Evolutionary conservation across 768 basidiomycete genomes (phyloP), one percentile per base, ranked within the genome.

Genomic region (Termitomyces sp.): DNA sequence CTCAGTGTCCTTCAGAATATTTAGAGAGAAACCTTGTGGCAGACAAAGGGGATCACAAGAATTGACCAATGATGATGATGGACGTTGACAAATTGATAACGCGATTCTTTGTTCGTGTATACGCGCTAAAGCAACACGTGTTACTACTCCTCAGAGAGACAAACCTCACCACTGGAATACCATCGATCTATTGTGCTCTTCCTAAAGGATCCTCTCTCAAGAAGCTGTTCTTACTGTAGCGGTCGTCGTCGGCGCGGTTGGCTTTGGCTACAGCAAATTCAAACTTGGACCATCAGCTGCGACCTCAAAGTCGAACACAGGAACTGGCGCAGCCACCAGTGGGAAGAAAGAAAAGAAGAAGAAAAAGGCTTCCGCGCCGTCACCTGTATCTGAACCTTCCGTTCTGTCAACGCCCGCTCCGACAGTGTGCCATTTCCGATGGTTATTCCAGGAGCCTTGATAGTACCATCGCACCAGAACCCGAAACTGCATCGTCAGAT

Each of bases 381-480:
- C 47, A 23, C 7, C 59, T 23, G n/a, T n/a, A 16, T 13, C 62
- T 23, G 28, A 40, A 8, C 14, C 49, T 28, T 41, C 44, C 23
- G 18, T 52, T 46, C 52, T 54, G 38, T 23, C 61, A 18, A 33
- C 64, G 54, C 57, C 54, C 10, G 16, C 52, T 13, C 47, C 63
- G 5, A 49, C 46, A 23, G 69, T 69, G 28, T 73, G 20, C 55
- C 74, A 18, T 74, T 74, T 62, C 72, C 78, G 14, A 60, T 71
- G 5, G 72, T 72, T 53, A 69, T 83, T 23, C 82, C 83, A 5
- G 82, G 82, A 72, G 71, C 44, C 80, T 83, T 65, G 77, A 79
- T 9, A 53, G 41, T 18, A 35, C 61, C 7, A 48, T 56, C 16
- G 43, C 57, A 1, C 23, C 55, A 2, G 61, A 57, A 20, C 40